Conservation (phyloP, 2,329 filamentous ascomycete species). For the Calonectria ilicicola region DNA sequence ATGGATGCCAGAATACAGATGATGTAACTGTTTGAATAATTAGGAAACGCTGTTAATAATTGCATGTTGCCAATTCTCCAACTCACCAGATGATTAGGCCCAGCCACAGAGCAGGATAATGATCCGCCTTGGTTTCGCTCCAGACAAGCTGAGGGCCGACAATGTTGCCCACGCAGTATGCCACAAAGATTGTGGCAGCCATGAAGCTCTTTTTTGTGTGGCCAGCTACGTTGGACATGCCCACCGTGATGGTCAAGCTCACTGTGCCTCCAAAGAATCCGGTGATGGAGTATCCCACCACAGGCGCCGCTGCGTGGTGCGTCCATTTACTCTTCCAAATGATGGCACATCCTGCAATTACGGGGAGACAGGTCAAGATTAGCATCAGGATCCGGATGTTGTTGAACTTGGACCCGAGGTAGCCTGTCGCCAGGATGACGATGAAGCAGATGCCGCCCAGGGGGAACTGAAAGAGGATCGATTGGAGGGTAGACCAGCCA, state of each 20-base stretch:
- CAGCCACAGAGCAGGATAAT: constrained; percentile 79
- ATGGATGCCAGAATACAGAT: constrained; percentile 72
- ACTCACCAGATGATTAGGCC: constrained; percentile 72
- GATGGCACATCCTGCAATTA: constrained; percentile 79
- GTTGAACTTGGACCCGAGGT: constrained; percentile 67
- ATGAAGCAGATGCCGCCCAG: constrained; percentile 77
- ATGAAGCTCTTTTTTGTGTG: constrained; percentile 84
- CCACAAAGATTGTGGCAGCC: constrained; percentile 79
- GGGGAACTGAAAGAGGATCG: constrained; percentile 81
- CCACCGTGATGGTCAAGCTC: constrained; percentile 64
- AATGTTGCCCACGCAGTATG: constrained; percentile 82
- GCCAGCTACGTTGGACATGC: constrained; percentile 77
- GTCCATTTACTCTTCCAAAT: constrained; percentile 79
- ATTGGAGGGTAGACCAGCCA: constrained; percentile 71
- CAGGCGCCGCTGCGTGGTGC: constrained; percentile 73
- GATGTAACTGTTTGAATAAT: constrained; percentile 64
- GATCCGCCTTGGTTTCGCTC: constrained; percentile 71
- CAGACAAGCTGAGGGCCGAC: constrained; percentile 79
- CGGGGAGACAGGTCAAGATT: constrained; percentile 75
- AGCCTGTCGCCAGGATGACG: constrained; percentile 75
- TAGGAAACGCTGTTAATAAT: not conserved
- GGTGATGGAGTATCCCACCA: constrained; percentile 78
- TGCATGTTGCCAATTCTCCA: rapidly evolving
- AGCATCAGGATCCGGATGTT: constrained; percentile 77
- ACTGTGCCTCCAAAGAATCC: constrained; percentile 81